Evolutionary conservation across 306 rosid genomes (phyloP), one percentile per base, ranked within the genome.

Genomic region (Sesbania bispinosa): DNA sequence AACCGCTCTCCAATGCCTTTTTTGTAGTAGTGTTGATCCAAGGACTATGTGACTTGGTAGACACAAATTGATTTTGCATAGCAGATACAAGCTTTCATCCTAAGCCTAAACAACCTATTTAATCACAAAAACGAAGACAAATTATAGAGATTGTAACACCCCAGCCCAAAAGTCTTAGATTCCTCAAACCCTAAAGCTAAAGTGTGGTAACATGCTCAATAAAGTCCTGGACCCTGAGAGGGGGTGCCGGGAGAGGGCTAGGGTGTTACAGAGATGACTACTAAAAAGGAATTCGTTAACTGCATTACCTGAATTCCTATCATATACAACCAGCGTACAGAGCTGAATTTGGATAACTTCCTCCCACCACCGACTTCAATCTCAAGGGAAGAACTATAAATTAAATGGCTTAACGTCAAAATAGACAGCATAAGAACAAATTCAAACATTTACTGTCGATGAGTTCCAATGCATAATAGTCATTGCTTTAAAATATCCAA

Each of bases 321-420:
- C 50, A 93, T 36, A 77, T 91, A 94, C 89, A 94, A 57, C 91
- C 90, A 85, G 65, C 96, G 90, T 35, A 91, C 88, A 10, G 86
- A 62, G 74, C 99, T 94, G 75, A 89, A 91, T 75, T 79, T 89
- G 20, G 99, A 94, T 83, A 94, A 13, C 73, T 86, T 91, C 86
- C 99, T 91, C 78, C 97, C 97, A 16, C 97, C 97, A 26, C 99
- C 99, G 69, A 94, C 89, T 86, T 89, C 97, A 83, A 94, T 43
- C 88, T 86, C 96, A 82, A 94, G 92, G 71, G 90, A 74, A 62
- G 93, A 79, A 85, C 98, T 94, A 82, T 71, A 77, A 74, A 61
- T 62, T 63, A 77, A 67, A 68, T 51, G 63, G 41, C 47, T 60
- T 45, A 36, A 70, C 67, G 82, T 85, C 80, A 84, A 59, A 42